These are phyloP conservation scores for Lentinus brumalis DNA, from an alignment of 768 basidiomycete genomes.

Conservation along the genomic window DNA sequence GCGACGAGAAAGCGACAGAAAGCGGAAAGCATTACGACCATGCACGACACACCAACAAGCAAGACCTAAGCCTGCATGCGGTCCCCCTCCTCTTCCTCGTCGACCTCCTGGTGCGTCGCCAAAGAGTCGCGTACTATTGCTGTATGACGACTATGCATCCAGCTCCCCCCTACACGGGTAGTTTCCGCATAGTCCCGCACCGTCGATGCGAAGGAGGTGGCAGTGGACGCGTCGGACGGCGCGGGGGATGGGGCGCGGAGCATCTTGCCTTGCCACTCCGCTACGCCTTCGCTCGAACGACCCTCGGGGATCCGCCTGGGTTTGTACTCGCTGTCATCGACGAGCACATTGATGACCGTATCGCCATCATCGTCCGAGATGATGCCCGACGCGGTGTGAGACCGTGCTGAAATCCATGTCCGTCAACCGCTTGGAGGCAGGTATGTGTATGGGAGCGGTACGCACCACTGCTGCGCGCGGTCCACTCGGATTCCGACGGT, in stretches of 20 bases:
- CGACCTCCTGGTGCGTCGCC: no score
- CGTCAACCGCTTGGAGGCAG: background rate
- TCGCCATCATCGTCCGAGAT: constrained; percentile 8
- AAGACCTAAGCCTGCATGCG: no score
- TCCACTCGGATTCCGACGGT: constrained; percentile 6
- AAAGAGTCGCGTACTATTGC: no score
- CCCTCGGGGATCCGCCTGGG: background rate
- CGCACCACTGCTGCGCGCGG: constrained; percentile 10
- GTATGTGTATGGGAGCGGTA: background rate
- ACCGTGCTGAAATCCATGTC: background rate
- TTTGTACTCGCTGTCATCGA: background rate
- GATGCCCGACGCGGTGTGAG: constrained; percentile 7
- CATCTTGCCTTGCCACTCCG: background rate
- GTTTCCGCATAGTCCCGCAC: no score
- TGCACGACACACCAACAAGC: no score
- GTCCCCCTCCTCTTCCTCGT: no score
- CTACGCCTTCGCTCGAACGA: background rate
- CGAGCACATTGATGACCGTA: background rate
- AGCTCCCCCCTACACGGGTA: no score
- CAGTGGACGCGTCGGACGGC: background rate
- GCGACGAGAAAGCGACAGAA: no score
- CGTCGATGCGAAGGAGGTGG: no score
- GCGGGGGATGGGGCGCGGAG: background rate
- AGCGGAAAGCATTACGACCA: no score
- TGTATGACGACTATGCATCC: no score